These are phyloP conservation scores for Choiromyces venosus DNA, from an alignment of 495 filamentous ascomycete genomes.

Conservation along the genomic window DNA sequence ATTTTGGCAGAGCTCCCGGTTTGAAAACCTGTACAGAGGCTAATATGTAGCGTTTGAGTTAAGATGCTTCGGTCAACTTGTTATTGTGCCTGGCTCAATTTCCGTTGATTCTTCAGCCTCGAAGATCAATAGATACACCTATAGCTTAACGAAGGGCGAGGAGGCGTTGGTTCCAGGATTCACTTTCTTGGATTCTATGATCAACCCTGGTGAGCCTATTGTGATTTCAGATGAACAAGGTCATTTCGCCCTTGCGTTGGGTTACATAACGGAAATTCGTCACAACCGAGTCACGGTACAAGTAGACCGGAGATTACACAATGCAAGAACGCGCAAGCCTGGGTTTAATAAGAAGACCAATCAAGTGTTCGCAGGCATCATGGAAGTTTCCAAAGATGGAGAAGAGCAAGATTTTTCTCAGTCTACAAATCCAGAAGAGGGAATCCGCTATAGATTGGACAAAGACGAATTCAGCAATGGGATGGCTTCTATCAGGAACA, in stretches of 20 bases:
- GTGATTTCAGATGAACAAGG: slow-evolving; percentile 95
- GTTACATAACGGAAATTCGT: slow-evolving; percentile 72
- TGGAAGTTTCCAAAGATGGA: slow-evolving; percentile 64
- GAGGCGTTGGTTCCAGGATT: slow-evolving; percentile 51
- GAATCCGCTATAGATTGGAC: slow-evolving; percentile 74
- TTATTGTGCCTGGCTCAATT: slow-evolving; percentile 71
- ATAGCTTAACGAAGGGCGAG: slow-evolving; percentile 67
- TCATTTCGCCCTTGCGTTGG: slow-evolving; percentile 88
- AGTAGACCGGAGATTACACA: slow-evolving; percentile 81
- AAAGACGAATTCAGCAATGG: slow-evolving; percentile 98
- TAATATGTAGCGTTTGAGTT: not conserved
- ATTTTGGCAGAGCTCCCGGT: slow-evolving; percentile 49
- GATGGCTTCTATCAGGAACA: slow-evolving; percentile 90
- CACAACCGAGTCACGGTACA: slow-evolving; percentile 73
- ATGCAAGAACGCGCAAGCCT: slow-evolving; percentile 65
- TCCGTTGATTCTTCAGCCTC: slow-evolving; percentile 58
- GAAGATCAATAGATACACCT: slow-evolving; percentile 86
- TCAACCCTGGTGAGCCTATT: slow-evolving; percentile 82
- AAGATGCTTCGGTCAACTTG: slow-evolving; percentile 60
- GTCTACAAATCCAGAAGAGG: slow-evolving; percentile 46
- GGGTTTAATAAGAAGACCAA: slow-evolving; percentile 71
- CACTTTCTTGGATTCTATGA: slow-evolving; percentile 84
- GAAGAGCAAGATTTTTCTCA: slow-evolving; percentile 43
- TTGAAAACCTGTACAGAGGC: not conserved
- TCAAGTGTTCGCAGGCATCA: slow-evolving; percentile 83